Evolutionary conservation across 2,329 filamentous ascomycete genomes (phyloP), one percentile per base, ranked within the genome.

Genomic region (Botrytis tulipae): DNA sequence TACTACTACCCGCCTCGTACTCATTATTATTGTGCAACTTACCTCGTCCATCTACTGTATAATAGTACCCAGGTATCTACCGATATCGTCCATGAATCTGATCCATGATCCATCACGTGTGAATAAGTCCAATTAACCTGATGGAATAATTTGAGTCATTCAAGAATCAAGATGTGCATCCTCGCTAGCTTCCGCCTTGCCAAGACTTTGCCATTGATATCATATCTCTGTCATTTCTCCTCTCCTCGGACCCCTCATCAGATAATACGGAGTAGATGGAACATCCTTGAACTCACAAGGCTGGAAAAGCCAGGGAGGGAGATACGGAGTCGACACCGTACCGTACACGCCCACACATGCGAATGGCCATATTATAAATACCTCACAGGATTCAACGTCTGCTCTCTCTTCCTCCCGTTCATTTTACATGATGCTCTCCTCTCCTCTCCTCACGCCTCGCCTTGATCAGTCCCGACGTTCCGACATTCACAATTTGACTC

Each of bases 181-280:
- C 40, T 54, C 51, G 25, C n/a, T 51, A 51, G 46, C 32, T 20
- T n/a, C 44, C 65, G 65, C 65, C 46, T 51, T 67, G 65, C 65
- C 65, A 67, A 67, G 65, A 37, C 14, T 9, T 3, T 32, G 16
- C 5, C 37, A 67, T n/a, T 16, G 22, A n/a, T 37, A 67, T 37
- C 25, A n/a, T 37, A 67, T 37, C 25, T 16, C 48, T 40, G 37
- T 54, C n/a, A 22, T 65, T 29, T n/a, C n/a, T n/a, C n/a, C n/a
- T 65, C 61, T 51, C 46, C 65, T 67, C 65, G 65, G 65, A 54
- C 35, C 65, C 32, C 48, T 66, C 51, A 29, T 54, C n/a, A 29
- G n/a, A 54, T 54, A 54, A 4, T 54, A 54, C 51, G 51, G 51
- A 54, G 44, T 46, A 46, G 3, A 9, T 46, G 44, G 51, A 54